Conservation (phyloP, 2,329 filamentous ascomycete species). For the Fusarium sp. region DNA sequence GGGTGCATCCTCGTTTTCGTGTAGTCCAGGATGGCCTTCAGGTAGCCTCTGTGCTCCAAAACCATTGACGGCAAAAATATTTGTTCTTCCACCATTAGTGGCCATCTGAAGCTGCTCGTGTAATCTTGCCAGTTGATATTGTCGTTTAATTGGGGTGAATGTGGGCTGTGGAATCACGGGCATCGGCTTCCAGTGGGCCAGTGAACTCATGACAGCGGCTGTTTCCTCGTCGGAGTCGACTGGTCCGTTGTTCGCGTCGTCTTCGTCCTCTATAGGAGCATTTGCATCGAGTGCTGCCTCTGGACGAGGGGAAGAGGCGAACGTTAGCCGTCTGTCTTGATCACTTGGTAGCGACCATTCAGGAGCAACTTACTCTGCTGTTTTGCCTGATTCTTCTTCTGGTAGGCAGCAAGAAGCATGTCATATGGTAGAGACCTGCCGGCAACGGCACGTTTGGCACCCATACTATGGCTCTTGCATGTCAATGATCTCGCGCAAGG, state of each 20-base stretch:
- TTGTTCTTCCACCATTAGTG: conserved; percentile 75
- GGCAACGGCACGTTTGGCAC: conserved; percentile 89
- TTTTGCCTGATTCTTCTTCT: conserved; percentile 99
- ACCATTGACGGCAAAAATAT: conserved; percentile 75
- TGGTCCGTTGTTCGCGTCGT: conserved; percentile 83
- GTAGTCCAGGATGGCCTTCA: conserved; percentile 63
- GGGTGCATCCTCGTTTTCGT: conserved; percentile 69
- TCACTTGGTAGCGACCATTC: not conserved
- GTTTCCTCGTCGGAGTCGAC: conserved; percentile 97
- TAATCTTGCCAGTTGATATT: conserved; percentile 75
- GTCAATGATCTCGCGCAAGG: conserved; percentile 91
- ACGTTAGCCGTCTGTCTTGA: conserved; percentile 15
- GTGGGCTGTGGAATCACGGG: conserved; percentile 80
- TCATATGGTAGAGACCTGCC: conserved; percentile 92
- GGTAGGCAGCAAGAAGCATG: conserved; percentile 89
- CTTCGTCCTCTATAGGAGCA: conserved; percentile 88
- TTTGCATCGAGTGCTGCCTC: conserved; percentile 96
- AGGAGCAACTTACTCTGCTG: conserved; percentile 83
- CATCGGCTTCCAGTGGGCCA: conserved; percentile 82
- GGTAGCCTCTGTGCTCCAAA: conserved; percentile 70
- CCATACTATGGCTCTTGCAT: conserved; percentile 97
- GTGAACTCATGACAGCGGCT: conserved; percentile 86
- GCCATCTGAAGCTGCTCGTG: conserved; percentile 77
- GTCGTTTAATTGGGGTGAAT: conserved; percentile 73
- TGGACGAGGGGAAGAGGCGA: conserved; percentile 34